Base-by-base conservation (phyloP, 1,284 basidiomycete species). In the Ceratobasidium papillatum region DNA sequence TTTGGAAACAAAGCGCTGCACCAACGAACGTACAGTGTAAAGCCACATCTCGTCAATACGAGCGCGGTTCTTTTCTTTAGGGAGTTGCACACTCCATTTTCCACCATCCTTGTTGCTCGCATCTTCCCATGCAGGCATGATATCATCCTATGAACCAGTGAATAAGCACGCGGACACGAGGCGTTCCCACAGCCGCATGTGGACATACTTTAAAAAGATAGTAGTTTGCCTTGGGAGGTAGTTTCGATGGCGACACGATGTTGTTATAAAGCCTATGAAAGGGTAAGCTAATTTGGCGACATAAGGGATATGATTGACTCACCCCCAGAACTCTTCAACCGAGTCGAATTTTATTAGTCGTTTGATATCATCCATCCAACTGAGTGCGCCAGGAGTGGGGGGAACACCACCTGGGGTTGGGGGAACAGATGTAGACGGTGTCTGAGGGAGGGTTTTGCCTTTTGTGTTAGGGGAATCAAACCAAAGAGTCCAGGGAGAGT, bases 291-390 rank as follows among this genome's bases (percentile, higher is more conserved):
- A 66, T 19, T 36, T 58, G 32, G 51, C 27, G 9, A 19, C 3
- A 3, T 56, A 52, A 69, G 17, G 14, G 19, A 34, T 61, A 25
- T 3, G 38, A 49, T 12, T 22, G 36, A 85, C 90, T 78, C 78
- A 93, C 91, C 96, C 95, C 96, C 96, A 98, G 83, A 98, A 98
- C 83, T 98, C 96, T 84, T 98, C 96, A 32, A 98, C 95, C 77
- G 92, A 94, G 81, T 96, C 93, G 80, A 98, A 96, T 77, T 87
- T 90, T 80, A 98, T 95, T 74, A 98, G 94, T 76, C 93, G 91
- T 81, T 96, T 95, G 81, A 98, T 96, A 80, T 97, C 94, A 79
- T 98, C 96, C 92, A 98, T 96, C 96, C 96, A 98, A 45, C 93
- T 93, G 79, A 90, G 89, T 27, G 90, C 91, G 69, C 86, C 86